Base-by-base conservation (phyloP, 2,329 filamentous ascomycete species). In the Alternaria infectoria region DNA sequence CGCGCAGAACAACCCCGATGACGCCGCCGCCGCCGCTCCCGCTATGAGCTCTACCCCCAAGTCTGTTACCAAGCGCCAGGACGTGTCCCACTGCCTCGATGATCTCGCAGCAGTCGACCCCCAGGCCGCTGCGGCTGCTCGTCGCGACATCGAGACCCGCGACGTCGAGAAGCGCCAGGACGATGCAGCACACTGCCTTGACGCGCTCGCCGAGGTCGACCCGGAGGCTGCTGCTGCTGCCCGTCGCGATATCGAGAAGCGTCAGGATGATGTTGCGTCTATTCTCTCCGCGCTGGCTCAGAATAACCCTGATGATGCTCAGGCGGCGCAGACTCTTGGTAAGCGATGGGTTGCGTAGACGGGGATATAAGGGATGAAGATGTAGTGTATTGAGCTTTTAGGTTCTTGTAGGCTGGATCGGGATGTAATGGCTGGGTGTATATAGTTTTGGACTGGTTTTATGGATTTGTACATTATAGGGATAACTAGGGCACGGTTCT, bases 281-380 rank as follows among this genome's bases (percentile, higher is more conserved):
- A 73, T 74, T 36, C 55, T 74, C 11, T 70, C 67, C 17, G 72
- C 71, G 5, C 67, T 74, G 2, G 58, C 61, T 9, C 61, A 55
- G 11, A 71, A 73, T 30, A 74, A 67, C 62, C 72, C 72, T 5
- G 71, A 73, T 12, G 72, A 73, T 47, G 71, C 71, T 5, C 56
- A 63, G 23, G 71, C 69, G 11, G 69, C 69, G n/a, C 57, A 62
- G 44, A 52, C 28, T 4, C 25, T 54, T 0, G 43, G 50, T 9
- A 60, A 47, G 52, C 30, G 60, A 36, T 61, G 58, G 57, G 45
- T 47, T 47, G 57, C 57, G 3, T 59, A 59, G 26, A 47, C 26
- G 52, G 12, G n/a, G 11, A n/a, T 28, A 12, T 32, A 3, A 3
- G 12, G 2, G 30, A 15, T 23, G 25, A 12, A 44, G 15, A 0